Conservation (phyloP, 1,284 basidiomycete species). For the Naganishia liquefaciens region DNA sequence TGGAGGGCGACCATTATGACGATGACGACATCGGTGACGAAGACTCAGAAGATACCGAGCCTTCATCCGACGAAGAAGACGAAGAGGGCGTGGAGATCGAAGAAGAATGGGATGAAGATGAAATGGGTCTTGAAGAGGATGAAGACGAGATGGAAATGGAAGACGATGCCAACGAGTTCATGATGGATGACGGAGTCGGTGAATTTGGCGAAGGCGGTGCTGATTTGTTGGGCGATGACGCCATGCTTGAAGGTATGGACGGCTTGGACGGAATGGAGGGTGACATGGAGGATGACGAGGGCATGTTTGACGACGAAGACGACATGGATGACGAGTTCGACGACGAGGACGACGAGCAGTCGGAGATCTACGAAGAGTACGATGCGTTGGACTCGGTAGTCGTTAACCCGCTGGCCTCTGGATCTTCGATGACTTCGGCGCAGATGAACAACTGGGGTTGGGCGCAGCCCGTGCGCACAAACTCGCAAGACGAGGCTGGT, state of each 20-base stretch:
- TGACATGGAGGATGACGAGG: constrained; percentile 32
- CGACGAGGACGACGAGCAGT: constrained; percentile 23
- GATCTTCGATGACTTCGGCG: constrained; percentile 13
- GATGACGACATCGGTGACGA: constrained; percentile 78
- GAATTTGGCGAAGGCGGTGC: constrained; percentile 77
- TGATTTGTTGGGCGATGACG: constrained; percentile 71
- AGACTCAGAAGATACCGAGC: constrained; percentile 61
- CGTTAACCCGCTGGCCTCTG: constrained; percentile 24
- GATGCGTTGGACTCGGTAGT: constrained; percentile 30
- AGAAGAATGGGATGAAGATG: constrained; percentile 56
- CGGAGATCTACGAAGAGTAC: constrained; percentile 27
- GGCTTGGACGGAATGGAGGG: constrained; percentile 24
- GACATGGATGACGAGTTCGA: constrained; percentile 27
- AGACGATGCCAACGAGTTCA: constrained; percentile 56
- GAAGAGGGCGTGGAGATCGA: constrained; percentile 46
- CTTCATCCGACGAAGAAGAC: constrained; percentile 49
- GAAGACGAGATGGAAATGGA: constrained; percentile 46
- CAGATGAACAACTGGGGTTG: constrained; percentile 33
- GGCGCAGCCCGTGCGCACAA: constrained; percentile 29
- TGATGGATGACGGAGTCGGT: constrained; percentile 66
- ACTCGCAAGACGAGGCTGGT: constrained; percentile 18
- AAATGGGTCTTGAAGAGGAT: constrained; percentile 57
- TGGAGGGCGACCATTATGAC: constrained; percentile 73
- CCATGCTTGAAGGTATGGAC: constrained; percentile 51
- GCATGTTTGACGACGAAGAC: constrained; percentile 28